Base-by-base conservation (phyloP, 306 rosid genomes). In the Cucurbita argyrosperma region DNA sequence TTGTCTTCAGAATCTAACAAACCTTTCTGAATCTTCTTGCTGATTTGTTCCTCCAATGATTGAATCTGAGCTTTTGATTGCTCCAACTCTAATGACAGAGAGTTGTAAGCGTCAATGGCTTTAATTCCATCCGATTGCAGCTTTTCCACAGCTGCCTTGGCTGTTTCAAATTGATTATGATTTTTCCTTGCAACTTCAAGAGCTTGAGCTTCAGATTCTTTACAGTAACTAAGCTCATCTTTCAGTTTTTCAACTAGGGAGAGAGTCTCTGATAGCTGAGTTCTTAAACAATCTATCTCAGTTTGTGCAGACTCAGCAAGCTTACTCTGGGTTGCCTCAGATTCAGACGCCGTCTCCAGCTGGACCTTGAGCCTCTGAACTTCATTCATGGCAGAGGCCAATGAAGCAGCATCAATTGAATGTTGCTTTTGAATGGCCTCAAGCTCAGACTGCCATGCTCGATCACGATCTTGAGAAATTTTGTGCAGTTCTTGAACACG, bases 401-500 rank as follows among this genome's bases (percentile, higher is more conserved):
- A 64, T 56, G 97, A 89, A 52, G 96, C 26, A 52, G 94, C 87
- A 75, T 93, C 98, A 90, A 89, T 89, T n/a, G 96, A 75, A 47
- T 91, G 96, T 82, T 93, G 98, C 79, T 87, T 84, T 81, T 85
- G 93, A 68, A 89, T 85, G 50, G 97, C 98, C 83, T 88, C 92
- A 14, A 93, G 92, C 71, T 93, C 98, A 19, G 96, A 93, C 57
- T 93, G 88, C 98, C 98, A 93, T 7, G 86, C 98, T 79, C 86
- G 76, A 79, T 93, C 98, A 0, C 97, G 87, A 64, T 88, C 98
- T 69, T 93, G 98, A 55, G 98, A 90, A 61, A 93, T 78, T 75
- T 82, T 80, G 15, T 85, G 84, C 45, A 88, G 88, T 79, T 92
- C 97, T 80, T 81, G 86, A 70, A 92, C 81, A 59, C 96, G 87